These are phyloP conservation scores for Golubevia sp. DNA, from an alignment of 1,284 basidiomycete genomes.

Conservation along the genomic window DNA sequence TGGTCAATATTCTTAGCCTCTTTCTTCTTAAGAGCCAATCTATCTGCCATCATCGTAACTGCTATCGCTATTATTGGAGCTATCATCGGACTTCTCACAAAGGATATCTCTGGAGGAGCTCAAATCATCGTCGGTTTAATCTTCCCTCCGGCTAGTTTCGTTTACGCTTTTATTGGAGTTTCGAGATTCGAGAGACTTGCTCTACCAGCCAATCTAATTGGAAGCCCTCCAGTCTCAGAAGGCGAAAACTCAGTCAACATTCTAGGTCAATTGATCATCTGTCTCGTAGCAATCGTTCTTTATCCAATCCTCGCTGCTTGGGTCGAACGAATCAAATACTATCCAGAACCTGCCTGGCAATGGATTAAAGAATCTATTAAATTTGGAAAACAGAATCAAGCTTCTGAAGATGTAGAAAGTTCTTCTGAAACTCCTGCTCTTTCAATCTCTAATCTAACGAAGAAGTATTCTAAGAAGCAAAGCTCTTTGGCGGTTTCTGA, in stretches of 20 bases:
- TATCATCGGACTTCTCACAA: constrained; percentile 26
- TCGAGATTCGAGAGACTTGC: constrained; percentile 21
- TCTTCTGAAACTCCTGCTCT: constrained; percentile 15
- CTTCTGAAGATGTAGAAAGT: constrained; percentile 3
- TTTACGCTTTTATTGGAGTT: constrained; percentile 25
- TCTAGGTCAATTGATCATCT: constrained; percentile 20
- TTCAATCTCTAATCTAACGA: constrained; percentile 14
- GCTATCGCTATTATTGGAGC: constrained; percentile 23
- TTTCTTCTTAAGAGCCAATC: constrained; percentile 22
- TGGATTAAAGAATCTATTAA: no score
- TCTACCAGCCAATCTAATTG: constrained; percentile 13
- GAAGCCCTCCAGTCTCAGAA: not conserved
- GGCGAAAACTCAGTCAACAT: no score
- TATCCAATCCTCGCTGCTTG: constrained; percentile 17
- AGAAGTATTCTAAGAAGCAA: constrained; percentile 18
- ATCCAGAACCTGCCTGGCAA: constrained; percentile 19
- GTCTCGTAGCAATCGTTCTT: constrained; percentile 21
- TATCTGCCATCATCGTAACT: constrained; percentile 25
- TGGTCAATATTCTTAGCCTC: constrained; percentile 25
- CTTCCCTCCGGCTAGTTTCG: constrained; percentile 23
- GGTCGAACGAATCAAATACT: constrained; percentile 26
- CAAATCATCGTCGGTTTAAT: constrained; percentile 20
- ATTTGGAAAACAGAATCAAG: constrained; percentile 4
- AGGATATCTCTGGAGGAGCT: constrained; percentile 18
- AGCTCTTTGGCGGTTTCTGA: constrained; percentile 17